Percentiles rank a stretch among this genome's conserved stretches.
phyloP scores from a whole-genome alignment of 768 basidiomycete species.

The Guyanaporus albipodus region DNA sequence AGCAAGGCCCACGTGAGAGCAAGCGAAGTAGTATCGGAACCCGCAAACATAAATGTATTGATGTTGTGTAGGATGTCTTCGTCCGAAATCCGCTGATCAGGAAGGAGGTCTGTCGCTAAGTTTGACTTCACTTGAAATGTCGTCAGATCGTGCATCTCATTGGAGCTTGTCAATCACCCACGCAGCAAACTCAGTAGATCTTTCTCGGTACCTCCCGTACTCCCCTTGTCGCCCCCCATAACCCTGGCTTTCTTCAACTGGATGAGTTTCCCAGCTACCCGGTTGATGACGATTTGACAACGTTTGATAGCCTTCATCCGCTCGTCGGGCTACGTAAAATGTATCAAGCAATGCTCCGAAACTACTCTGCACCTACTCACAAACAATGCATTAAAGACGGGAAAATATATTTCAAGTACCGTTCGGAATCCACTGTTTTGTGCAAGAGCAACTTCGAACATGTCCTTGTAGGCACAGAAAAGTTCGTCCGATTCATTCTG shows the following conservation, averaged over 20 bases:
- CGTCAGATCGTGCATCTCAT: constrained; percentile 6
- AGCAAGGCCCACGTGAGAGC: constrained; percentile 83
- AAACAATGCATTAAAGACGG: constrained; percentile 49
- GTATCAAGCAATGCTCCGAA: neutral
- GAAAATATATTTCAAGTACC: constrained; percentile 54
- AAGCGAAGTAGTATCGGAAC: constrained; percentile 83
- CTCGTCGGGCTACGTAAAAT: constrained; percentile 47
- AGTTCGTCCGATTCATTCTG: constrained; percentile 75
- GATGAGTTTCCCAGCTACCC: constrained; percentile 71
- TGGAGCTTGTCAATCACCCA: constrained; percentile 37
- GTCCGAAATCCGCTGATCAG: constrained; percentile 76
- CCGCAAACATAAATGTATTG: constrained; percentile 88
- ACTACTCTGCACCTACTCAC: constrained; percentile 37
- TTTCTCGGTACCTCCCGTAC: constrained; percentile 52
- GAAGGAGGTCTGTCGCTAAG: constrained; percentile 60
- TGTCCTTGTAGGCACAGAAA: constrained; percentile 76
- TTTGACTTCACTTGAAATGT: constrained; percentile 72
- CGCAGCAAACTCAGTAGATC: constrained; percentile 77
- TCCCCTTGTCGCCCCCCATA: constrained; percentile 51
- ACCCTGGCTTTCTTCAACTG: constrained; percentile 77
- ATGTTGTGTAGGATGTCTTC: constrained; percentile 83
- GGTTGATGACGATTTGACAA: constrained; percentile 59
- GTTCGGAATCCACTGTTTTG: constrained; percentile 46
- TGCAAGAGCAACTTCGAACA: constrained; percentile 72
- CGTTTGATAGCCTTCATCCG: constrained; percentile 46